Evolutionary conservation across 176 grass and related monocot species (phyloP), one percentile per base, ranked within the genome.

Genomic region (Olyra latifolia): DNA sequence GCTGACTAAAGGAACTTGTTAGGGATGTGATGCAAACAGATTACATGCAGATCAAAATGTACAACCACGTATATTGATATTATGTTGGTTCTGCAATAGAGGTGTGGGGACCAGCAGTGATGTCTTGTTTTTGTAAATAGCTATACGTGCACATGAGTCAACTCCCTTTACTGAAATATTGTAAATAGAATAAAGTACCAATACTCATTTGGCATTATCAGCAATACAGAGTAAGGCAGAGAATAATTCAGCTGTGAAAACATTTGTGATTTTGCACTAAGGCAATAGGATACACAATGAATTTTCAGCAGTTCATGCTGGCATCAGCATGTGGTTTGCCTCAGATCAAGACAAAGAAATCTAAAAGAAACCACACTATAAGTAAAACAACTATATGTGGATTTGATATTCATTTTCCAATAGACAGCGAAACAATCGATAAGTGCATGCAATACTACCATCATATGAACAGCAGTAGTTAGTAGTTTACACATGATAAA

Each of bases 1-100:
- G 58, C 44, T 70, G 69, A 75, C 44, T 19, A 44, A 57, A 55
- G 32, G 38, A 50, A 68, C 7, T 71, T 47, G 3, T 11, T 71
- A 64, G 62, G 44, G 13, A 62, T 53, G 46, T 8, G 6, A 72
- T 63, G 43, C 24, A 62, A 65, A 80, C 27, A 75, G 39, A 74
- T 61, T 58, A 81, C 44, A 62, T 76, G 68, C 40, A 71, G 25
- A 45, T 65, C 10, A 44, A 22, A 71, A 73, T 61, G 13, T 22
- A 47, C 3, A 30, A 30, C 61, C 70, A 19, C 47, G 25, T 58
- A 63, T n/a, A 42, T 75, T 13, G 3, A 66, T 64, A 67, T 22
- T 2, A 5, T 25, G 35, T 53, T 27, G 25, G 35, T 25, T 77
- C 17, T 77, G 27, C 27, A 78, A 10, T 62, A 19, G 24, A 23